Conservation (phyloP, 768 basidiomycete species). For the Sporobolomyces pararoseus region DNA sequence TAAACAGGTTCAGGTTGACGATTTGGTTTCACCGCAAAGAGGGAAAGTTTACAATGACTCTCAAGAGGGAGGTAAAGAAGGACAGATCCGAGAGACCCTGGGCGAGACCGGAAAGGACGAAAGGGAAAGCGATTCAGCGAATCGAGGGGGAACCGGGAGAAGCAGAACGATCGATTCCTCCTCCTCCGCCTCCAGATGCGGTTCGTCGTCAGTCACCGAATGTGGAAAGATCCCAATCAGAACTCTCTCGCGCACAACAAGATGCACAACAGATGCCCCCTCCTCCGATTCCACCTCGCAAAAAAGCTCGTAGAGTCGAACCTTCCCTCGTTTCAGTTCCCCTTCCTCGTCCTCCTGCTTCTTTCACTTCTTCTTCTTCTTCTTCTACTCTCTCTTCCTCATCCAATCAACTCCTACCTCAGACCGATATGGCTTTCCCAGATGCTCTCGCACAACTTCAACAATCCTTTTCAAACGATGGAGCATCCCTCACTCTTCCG, state of each 20-base stretch:
- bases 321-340: constrained; percentile 25
- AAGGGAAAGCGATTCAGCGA: not conserved
- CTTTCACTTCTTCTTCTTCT: not conserved
- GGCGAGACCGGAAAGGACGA: constrained; percentile 1
- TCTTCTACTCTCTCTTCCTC: not conserved
- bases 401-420: too few relatives aligned
- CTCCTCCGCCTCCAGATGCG: not conserved
- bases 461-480: not conserved
- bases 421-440: too few relatives aligned
- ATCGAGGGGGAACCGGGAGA: not conserved
- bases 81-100: not conserved
- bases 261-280: constrained; percentile 30
- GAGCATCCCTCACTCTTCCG: not conserved
- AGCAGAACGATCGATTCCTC: not conserved
- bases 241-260: not conserved
- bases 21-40: constrained; percentile 9
- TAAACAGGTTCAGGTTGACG: not conserved
- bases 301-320: constrained; percentile 33
- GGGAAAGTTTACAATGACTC: constrained; percentile 6
- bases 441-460: not conserved
- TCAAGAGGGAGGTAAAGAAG: not conserved
- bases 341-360: not conserved
- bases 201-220: too few relatives aligned
- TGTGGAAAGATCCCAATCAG: too few relatives aligned
- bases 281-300: constrained; percentile 20